Evolutionary conservation across 2,329 filamentous ascomycete genomes (phyloP), one percentile per base, ranked within the genome.

Genomic region (Chaetothyriales sp.): DNA sequence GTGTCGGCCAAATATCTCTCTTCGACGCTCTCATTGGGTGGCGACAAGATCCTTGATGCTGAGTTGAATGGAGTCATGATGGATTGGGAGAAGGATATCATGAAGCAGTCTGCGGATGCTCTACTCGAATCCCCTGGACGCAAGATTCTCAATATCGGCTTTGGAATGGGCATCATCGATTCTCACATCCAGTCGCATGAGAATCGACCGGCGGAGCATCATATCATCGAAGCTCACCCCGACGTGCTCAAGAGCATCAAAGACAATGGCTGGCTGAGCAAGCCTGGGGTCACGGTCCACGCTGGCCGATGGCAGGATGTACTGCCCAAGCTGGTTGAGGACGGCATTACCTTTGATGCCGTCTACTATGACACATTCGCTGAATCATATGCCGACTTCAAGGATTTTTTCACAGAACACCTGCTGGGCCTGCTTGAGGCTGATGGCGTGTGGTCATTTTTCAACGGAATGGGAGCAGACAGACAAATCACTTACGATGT

Each of bases 311-410:
- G 88, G 88, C 88, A 94, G 66, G 84, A 92, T 53, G 69, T 92
- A 0, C 71, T 89, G 15, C 83, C 82, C 0, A 70, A 71, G 48
- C 71, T 94, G 6, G 69, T 90, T 1, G 77, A 79, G 53, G 69
- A 79, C 43, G 84, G 83, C 8, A 76, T 83, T 60, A 70, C 80
- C 10, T 89, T 90, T 62, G 86, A 94, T 63, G 86, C 83, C 25
- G 86, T 98, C 59, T 98, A 96, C 71, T 96, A 95, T 63, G 92
- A 98, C 64, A 98, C 92, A 0, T 96, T 96, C 66, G 92, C 88
- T 5, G 92, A 98, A 69, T 86, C 92, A 56, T 98, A 96, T 67
- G 73, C 74, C 1, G 85, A 90, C 64, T 78, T 96, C 25, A 83
- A 83, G 46, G 74, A 81, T 53, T 95, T 96, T 70, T 95, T 96